Conservation (phyloP, 176 grass and related monocot species). For the Typha latifolia region DNA sequence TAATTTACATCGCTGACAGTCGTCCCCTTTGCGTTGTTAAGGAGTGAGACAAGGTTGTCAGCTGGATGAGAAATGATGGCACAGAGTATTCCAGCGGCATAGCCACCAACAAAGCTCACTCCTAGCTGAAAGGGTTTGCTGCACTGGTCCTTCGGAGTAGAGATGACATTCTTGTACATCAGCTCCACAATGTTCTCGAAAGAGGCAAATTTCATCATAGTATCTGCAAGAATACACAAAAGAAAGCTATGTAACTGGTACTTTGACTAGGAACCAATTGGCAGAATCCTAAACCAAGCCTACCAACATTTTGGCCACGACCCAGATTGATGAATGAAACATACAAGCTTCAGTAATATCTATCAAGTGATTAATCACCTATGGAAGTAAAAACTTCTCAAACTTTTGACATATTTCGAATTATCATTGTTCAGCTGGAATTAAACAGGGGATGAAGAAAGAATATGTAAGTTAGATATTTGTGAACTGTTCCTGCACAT, state of each 20-base stretch:
- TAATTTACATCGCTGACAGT: conserved; percentile 67
- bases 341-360: no score
- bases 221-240: conserved; percentile 30
- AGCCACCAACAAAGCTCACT: conserved; percentile 77
- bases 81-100: conserved; percentile 72
- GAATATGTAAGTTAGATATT: no score
- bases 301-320: no score
- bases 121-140: conserved; percentile 68
- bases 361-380: no score
- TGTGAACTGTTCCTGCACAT: no score
- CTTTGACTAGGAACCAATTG: no score
- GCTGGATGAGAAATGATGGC: conserved; percentile 79
- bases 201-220: conserved; percentile 93
- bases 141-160: conserved; percentile 81
- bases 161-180: conserved; percentile 63
- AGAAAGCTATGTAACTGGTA: neutral
- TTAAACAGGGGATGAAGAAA: no score
- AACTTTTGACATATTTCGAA: no score
- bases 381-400: no score
- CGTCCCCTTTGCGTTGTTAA: conserved; percentile 66
- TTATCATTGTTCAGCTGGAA: no score
- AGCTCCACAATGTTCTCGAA: conserved; percentile 80
- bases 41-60: conserved; percentile 84
- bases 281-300: no score
- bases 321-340: no score